Evolutionary conservation across 2,329 filamentous ascomycete genomes (phyloP), one percentile per base, ranked within the genome.

Genomic region (Drechmeria coniospora): DNA sequence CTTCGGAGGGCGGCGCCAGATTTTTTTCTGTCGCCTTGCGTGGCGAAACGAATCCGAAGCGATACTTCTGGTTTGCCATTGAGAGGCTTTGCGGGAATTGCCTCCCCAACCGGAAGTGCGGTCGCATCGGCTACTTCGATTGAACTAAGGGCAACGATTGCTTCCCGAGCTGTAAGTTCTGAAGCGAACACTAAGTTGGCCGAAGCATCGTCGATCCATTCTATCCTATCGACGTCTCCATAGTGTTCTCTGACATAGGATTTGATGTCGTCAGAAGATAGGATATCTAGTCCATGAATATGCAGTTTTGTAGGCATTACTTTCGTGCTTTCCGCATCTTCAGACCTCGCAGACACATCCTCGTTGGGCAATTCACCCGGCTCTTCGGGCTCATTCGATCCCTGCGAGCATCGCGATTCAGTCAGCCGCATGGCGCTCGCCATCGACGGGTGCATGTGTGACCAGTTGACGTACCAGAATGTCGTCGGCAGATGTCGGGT

Each of bases 131-230:
- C 47, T 33, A 73, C 53, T 36, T 68, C 51, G 12, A 67, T 50
- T 12, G 56, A 54, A 31, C 63, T 56, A 16, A 78, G 58, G 6
- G 67, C 59, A 15, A 55, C 43, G 13, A 78, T 52, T 12, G 71
- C 73, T 25, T 68, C 61, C 12, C 59, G 54, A 2, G 70, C 70
- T 6, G 50, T 46, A 15, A 51, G 46, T 10, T 70, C 59, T 6
- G 63, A 63, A 21, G 56, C 59, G 56, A 90, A 95, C 28, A 92
- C 54, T 29, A 94, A 61, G 47, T 95, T 95, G 36, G 83, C 82
- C 0, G 83, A 87, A 6, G 72, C 75, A 51, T 98, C 90, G 49
- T 95, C 82, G 39, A 98, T 83, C 90, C 90, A 98, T 56, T 95
- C 84, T 36, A 94, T 63, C 35, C 69, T 65, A 31, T 68, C 59